Evolutionary conservation across 208 protist genomes (phyloP).

Genomic region (Acanthamoeba royreba): DNA sequence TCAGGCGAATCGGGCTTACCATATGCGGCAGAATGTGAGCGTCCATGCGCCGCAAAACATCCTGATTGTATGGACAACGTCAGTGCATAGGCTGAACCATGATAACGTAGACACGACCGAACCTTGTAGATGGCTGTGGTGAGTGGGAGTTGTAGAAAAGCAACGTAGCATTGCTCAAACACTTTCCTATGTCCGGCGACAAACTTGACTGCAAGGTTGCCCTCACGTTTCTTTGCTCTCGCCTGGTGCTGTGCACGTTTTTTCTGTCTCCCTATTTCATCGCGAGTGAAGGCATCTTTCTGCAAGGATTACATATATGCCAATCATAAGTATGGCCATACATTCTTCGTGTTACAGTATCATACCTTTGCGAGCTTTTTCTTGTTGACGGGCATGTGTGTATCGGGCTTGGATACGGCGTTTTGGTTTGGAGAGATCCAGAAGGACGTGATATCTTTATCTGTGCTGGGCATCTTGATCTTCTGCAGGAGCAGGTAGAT

Average conservation of each 20-base stretch:
- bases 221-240: not conserved
- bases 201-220: not conserved
- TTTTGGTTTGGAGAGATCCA: not conserved
- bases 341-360: not conserved
- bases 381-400: not conserved
- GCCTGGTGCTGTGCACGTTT: not conserved
- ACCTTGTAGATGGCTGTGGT: constrained; percentile 7
- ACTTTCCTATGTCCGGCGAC: not conserved
- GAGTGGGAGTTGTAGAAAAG: not conserved
- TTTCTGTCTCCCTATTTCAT: not conserved
- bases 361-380: not conserved
- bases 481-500: constrained; percentile 15
- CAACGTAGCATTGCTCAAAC: not conserved
- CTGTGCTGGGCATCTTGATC: not conserved
- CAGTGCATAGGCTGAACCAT: not conserved
- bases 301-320: not conserved
- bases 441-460: not conserved
- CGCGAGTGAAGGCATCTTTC: not conserved
- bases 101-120: not conserved
- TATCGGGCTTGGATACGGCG: not conserved
- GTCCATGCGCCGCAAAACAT: constrained; percentile 32
- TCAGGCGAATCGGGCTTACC: constrained; percentile 19
- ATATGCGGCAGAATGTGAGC: constrained; percentile 45
- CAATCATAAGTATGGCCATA: not conserved
- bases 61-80: not conserved